Conservation (phyloP, 192 early-diverging fungal species). For the Gryganskiella cystojenkinii region DNA sequence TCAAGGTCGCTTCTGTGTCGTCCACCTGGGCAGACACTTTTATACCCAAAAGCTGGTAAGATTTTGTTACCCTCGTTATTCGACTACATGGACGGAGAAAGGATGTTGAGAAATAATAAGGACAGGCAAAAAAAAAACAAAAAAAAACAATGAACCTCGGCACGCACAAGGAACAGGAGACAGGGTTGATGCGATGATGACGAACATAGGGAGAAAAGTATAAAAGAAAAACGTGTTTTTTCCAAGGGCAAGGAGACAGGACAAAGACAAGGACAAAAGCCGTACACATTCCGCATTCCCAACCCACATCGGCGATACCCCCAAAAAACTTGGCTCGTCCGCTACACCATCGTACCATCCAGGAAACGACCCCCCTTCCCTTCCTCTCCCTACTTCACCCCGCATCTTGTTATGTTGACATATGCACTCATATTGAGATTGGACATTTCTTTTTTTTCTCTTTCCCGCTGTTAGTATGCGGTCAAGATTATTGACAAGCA, state of each 20-base stretch:
- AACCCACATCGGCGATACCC: too few relatives aligned
- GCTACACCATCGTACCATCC: too few relatives aligned
- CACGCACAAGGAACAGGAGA: not conserved
- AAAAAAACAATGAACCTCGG: not conserved
- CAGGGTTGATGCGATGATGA: not conserved
- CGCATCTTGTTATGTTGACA: too few relatives aligned
- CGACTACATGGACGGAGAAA: not conserved
- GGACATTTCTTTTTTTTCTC: not conserved
- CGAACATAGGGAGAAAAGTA: not conserved
- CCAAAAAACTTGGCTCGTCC: too few relatives aligned
- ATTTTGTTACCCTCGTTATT: not conserved
- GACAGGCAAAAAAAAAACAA: conserved; percentile 1
- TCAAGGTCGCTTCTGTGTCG: conserved; percentile 83
- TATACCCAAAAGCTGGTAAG: conserved; percentile 47
- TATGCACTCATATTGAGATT: not conserved
- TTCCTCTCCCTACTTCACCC: too few relatives aligned
- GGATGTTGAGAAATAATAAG: not conserved
- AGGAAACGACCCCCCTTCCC: too few relatives aligned
- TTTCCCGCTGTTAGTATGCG: conserved; percentile 28
- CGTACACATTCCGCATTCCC: too few relatives aligned
- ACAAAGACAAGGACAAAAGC: too few relatives aligned
- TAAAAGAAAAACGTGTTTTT: conserved; percentile 2
- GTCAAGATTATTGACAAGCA: conserved; percentile 65
- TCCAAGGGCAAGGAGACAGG: conserved; percentile 1
- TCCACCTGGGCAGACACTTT: conserved; percentile 77